These are phyloP conservation scores for Aspergillus biplanus DNA, from an alignment of 495 filamentous ascomycete genomes.

Conservation along the genomic window DNA sequence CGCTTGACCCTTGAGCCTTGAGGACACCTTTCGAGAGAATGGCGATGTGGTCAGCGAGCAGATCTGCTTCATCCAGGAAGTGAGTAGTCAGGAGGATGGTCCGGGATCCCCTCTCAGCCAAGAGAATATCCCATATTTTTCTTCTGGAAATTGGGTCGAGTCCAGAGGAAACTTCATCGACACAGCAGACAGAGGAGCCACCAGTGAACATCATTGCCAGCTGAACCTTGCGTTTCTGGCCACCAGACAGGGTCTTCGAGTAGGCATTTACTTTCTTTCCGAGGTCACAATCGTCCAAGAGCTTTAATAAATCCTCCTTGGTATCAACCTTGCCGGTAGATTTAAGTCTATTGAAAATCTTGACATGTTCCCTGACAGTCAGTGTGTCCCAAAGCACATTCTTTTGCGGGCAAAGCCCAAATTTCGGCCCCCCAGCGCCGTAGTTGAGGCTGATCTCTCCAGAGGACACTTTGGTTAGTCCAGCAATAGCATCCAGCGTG, in stretches of 20 bases:
- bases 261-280: slow-evolving; percentile 65
- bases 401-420: slow-evolving; percentile 88
- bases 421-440: slow-evolving; percentile 64
- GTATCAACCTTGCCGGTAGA: slow-evolving; percentile 54
- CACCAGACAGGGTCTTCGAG: slow-evolving; percentile 75
- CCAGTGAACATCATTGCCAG: slow-evolving; percentile 93
- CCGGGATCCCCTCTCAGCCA: slow-evolving; percentile 74
- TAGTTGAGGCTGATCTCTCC: slow-evolving; percentile 67
- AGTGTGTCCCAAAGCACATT: slow-evolving; percentile 88
- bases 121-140: slow-evolving; percentile 89
- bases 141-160: slow-evolving; percentile 78
- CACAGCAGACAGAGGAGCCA: slow-evolving; percentile 80
- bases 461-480: slow-evolving; percentile 68
- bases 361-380: slow-evolving; percentile 79
- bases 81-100: slow-evolving; percentile 87
- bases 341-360: slow-evolving; percentile 79
- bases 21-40: slow-evolving; percentile 75
- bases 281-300: slow-evolving; percentile 72
- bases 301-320: slow-evolving; percentile 55
- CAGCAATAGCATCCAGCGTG: slow-evolving; percentile 83
- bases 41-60: slow-evolving; percentile 76
- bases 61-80: slow-evolving; percentile 78
- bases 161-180: slow-evolving; percentile 85
- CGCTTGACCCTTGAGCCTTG: slow-evolving; percentile 72
- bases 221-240: slow-evolving; percentile 89